Percentiles rank a stretch among this genome's conserved stretches.
Evolutionary conservation across 805 yeast species (phyloP).

Genomic region (Peterozyma toletana): DNA sequence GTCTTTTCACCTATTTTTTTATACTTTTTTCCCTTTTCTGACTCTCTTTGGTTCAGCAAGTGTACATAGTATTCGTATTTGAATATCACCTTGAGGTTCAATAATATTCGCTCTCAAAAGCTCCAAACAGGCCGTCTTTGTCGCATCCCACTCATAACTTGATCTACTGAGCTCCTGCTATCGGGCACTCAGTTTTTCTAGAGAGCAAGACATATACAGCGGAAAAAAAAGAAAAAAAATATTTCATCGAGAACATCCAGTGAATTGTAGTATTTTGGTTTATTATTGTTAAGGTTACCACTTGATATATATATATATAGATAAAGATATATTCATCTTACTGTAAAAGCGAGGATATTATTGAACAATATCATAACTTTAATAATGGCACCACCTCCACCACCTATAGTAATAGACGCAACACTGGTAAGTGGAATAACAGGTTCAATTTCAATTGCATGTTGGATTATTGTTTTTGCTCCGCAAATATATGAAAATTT

Average conservation of each 20-base stretch:
- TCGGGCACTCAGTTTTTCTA: too few species aligned
- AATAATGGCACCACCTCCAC: conserved; percentile 45
- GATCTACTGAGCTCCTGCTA: too few species aligned
- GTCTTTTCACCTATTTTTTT: not conserved
- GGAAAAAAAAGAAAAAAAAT: not conserved
- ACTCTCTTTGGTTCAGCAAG: not conserved
- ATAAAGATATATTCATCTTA: too few species aligned
- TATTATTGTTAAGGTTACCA: too few species aligned
- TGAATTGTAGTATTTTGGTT: too few species aligned
- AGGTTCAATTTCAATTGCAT: conserved; percentile 87
- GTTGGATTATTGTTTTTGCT: conserved; percentile 97
- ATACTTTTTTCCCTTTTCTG: not conserved
- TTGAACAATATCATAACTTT: not conserved
- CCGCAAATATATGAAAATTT: conserved; percentile 95
- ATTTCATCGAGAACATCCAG: too few species aligned
- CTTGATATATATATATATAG: too few species aligned
- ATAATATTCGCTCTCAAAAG: too few species aligned
- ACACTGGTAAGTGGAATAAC: conserved; percentile 73
- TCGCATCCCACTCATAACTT: too few species aligned
- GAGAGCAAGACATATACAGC: not conserved
- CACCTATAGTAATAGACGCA: conserved; percentile 59
- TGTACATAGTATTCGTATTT: too few species aligned
- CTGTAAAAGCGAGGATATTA: not conserved
- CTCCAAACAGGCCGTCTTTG: too few species aligned
- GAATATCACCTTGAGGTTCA: too few species aligned